Evolutionary conservation across 768 basidiomycete genomes (phyloP).

Genomic region (Termitomyces sp.): DNA sequence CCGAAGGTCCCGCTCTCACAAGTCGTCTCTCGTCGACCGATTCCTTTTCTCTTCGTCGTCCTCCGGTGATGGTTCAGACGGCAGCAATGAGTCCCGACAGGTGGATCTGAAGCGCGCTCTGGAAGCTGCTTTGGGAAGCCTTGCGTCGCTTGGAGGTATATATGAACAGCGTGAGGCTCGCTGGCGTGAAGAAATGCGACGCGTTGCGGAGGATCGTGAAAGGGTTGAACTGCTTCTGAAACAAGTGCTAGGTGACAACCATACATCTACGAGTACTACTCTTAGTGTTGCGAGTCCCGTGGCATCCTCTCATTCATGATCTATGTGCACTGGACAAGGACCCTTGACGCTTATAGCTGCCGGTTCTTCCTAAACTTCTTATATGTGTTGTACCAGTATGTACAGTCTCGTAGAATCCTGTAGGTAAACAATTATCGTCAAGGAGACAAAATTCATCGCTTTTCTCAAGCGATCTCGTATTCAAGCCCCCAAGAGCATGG

Average conservation of each 20-base stretch:
- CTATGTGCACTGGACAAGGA: neutral
- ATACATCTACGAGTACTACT: neutral
- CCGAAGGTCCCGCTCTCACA: constrained; percentile 36
- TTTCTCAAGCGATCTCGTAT: too few relatives aligned
- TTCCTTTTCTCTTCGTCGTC: constrained; percentile 38
- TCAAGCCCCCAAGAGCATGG: too few relatives aligned
- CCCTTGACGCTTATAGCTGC: neutral
- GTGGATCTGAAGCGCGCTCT: constrained; percentile 64
- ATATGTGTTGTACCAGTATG: neutral
- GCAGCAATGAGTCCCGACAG: constrained; percentile 46
- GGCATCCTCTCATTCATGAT: constrained; percentile 2
- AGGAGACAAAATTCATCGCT: too few relatives aligned
- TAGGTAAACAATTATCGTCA: too few relatives aligned
- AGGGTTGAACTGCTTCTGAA: constrained; percentile 57
- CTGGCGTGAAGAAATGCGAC: constrained; percentile 66
- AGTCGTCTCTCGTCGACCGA: constrained; percentile 38
- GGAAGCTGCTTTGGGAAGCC: constrained; percentile 61
- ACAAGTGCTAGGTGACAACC: constrained; percentile 48
- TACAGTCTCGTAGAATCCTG: neutral
- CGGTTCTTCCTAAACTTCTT: neutral
- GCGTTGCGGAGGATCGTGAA: constrained; percentile 62
- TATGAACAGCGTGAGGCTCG: constrained; percentile 66
- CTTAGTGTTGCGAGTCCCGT: neutral
- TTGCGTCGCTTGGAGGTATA: constrained; percentile 54
- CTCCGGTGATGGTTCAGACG: constrained; percentile 51